These are phyloP conservation scores for Platismatia glauca DNA, from an alignment of 495 filamentous ascomycete genomes.

Conservation along the genomic window DNA sequence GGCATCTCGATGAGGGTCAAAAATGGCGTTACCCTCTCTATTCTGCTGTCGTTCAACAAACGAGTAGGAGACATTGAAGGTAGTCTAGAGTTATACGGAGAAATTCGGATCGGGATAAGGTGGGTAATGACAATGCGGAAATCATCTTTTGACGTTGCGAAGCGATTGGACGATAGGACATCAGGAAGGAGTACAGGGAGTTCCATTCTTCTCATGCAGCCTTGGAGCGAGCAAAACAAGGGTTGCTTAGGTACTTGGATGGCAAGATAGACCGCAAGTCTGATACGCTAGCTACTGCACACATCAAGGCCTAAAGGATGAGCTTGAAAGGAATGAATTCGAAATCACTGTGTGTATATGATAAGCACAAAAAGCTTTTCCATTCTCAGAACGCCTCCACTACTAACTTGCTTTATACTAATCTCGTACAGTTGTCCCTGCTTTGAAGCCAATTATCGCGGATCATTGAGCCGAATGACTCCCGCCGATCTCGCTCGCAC, in stretches of 20 bases:
- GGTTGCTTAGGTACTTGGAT: not conserved
- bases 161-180: not conserved
- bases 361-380: no score
- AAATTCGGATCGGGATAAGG: not conserved
- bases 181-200: not conserved
- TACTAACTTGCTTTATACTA: no score
- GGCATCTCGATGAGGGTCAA: not conserved
- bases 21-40: not conserved
- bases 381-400: no score
- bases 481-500: no score
- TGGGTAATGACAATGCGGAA: not conserved
- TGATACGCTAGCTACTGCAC: no score
- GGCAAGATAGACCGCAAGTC: not conserved
- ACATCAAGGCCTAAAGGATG: not conserved
- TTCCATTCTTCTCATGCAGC: not conserved
- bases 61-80: not conserved
- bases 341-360: no score
- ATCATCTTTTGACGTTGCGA: not conserved
- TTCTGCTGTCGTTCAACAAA: not conserved
- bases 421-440: no score
- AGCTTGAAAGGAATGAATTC: no score
- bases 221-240: not conserved
- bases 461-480: no score
- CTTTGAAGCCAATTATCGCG: no score
- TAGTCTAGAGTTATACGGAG: not conserved